Base-by-base conservation (phyloP, 352 stramenopile genomes). In the Globisporangium irregulare region DNA sequence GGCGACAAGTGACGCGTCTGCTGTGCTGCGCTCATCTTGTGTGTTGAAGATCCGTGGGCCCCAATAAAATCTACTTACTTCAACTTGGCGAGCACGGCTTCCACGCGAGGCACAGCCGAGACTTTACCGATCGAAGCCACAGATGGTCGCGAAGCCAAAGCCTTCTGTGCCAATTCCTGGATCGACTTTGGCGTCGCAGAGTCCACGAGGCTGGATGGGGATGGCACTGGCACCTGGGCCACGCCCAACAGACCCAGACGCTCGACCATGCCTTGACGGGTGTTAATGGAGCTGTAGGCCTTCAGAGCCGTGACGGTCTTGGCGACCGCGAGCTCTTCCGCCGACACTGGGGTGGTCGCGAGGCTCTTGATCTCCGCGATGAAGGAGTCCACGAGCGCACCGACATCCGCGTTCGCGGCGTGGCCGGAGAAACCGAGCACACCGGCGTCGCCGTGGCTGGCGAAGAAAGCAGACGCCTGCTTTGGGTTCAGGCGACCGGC, bases 61-160 rank as follows among this genome's bases (percentile, higher is more conserved):
- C 25, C 22, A 27, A 38, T 59, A 60, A n/a, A 46, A 58, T 56
- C 58, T 60, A 66, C 81, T 79, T 93, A 95, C 75, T 91, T 77
- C 67, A 95, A 83, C 79, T 94, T 92, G 74, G 74, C 78, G 55
- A 86, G 67, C 65, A 95, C 64, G 22, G 71, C 82, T 66, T 95
- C 85, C 54, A 94, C 73, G 70, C 84, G 88, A 18, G 85, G 88
- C 62, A 95, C 84, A 38, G 73, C 59, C 62, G 76, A 76, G 70
- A 95, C 71, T 76, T 90, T 87, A 56, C 88, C 88, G 48, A 94
- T 81, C 64, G 82, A 86, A 58, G 88, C 83, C 67, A 95, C 76
- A 50, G 87, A 91, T 59, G 88, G 88, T 73, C 78, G 81, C 57
- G 81, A 82, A 62, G 86, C 80, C 48, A 93, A 55, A 50, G 86